phyloP scores from a whole-genome alignment of 139 green algal species.

The Tetraselmis chui region DNA sequence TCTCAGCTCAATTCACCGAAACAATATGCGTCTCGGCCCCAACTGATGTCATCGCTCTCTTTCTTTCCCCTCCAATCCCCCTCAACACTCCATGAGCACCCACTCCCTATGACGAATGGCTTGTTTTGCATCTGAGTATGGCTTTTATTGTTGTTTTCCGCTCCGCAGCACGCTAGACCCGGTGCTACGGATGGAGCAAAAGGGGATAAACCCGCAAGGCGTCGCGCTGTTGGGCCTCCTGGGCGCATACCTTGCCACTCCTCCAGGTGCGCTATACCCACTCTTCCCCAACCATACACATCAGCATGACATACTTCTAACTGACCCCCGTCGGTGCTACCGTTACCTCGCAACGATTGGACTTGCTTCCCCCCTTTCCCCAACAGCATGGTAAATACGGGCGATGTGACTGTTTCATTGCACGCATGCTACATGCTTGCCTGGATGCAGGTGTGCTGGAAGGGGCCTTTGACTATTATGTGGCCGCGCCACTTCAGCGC shows the following conservation, averaged over 20 bases:
- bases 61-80: background rate
- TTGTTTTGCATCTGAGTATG: background rate
- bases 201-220: conserved; percentile 50
- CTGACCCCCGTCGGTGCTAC: too few species aligned
- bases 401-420: background rate
- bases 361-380: too few species aligned
- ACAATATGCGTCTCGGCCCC: too few species aligned
- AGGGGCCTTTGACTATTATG: conserved; percentile 75
- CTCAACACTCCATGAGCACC: background rate
- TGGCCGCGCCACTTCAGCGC: conserved; percentile 51
- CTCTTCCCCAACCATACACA: too few species aligned
- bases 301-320: too few species aligned
- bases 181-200: conserved; percentile 59
- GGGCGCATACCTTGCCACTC: conserved; percentile 52
- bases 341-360: too few species aligned
- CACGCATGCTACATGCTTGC: background rate
- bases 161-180: background rate
- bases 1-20: too few species aligned
- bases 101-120: background rate
- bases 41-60: too few species aligned
- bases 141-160: background rate
- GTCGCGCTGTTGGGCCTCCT: conserved; percentile 38
- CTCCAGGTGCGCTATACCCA: conserved; percentile 51
- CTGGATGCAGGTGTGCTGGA: conserved; percentile 57
- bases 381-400: too few species aligned